Base-by-base conservation (phyloP, 495 filamentous ascomycete genomes). In the Cercophora scortea region DNA sequence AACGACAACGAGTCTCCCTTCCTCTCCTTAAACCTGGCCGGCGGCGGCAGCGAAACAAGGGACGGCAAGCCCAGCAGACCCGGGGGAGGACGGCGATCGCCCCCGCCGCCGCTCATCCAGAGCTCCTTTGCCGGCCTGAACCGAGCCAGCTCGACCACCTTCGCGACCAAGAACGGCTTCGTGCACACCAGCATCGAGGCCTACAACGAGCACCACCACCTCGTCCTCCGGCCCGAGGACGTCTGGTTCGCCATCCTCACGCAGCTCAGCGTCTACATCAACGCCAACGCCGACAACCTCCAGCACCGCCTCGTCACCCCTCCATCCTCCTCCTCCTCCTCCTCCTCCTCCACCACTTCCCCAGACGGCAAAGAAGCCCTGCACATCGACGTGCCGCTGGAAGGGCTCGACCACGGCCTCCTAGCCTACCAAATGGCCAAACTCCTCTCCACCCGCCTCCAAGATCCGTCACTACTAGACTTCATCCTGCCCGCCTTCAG, bases 201-300 rank as follows among this genome's bases (percentile, higher is more conserved):
- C 39, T 83, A 80, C 57, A 75, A 68, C 53, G 49, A 73, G 19
- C 78, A 85, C 50, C 75, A 77, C 49, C 67, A 78, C 51, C 71
- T 84, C 10, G 64, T 70, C 10, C 64, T 85, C 47, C 75, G 82
- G 12, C 81, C 80, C 11, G 80, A 85, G 41, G 81, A 85, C 57
- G 65, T 85, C 42, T 85, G 82, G 80, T 68, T 83, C 40, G 66
- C 75, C 43, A 80, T 83, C 53, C 60, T 83, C 3, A 68, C 71
- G 5, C 79, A 84, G 56, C 64, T 85, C 9, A 75, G 63, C 55
- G 57, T 74, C 46, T 80, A 75, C 61, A 61, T 82, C 53, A 76
- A 77, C 49, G 68, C 60, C 8, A 63, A 79, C 57, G 60, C 75
- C 4, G 72, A 77, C 48, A 62, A 70, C 19, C 60, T 80, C 25